Evolutionary conservation across 1,284 basidiomycete genomes (phyloP).

Genomic region (Rhodotorula sp.): DNA sequence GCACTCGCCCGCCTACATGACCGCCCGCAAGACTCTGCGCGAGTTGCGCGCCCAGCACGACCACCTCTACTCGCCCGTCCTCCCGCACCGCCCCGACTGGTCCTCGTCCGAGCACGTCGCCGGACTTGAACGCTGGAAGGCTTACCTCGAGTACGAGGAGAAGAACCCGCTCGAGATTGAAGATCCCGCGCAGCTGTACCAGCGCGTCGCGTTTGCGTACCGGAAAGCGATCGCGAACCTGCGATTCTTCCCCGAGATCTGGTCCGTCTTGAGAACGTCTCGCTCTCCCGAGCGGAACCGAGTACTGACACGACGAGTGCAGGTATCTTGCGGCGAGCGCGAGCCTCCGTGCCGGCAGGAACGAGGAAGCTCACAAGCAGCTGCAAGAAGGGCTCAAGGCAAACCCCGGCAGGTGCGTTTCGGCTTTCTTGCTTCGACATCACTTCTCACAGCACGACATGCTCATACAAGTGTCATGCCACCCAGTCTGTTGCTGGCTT

Average conservation of each 20-base stretch:
- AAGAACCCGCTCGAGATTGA: constrained; percentile 89
- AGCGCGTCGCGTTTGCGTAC: constrained; percentile 78
- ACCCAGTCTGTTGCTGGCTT: constrained; percentile 78
- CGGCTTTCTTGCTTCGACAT: constrained; percentile 4
- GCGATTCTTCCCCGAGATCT: constrained; percentile 92
- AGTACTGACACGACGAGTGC: neutral
- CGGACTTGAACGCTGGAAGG: constrained; percentile 80
- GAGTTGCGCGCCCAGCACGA: constrained; percentile 64
- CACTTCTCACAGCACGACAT: neutral
- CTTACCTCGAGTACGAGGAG: constrained; percentile 94
- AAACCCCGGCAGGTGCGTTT: constrained; percentile 70
- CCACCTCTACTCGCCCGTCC: constrained; percentile 50
- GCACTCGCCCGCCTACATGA: constrained; percentile 84
- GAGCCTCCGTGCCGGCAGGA: constrained; percentile 68
- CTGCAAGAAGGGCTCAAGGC: constrained; percentile 84
- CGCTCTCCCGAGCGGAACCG: neutral
- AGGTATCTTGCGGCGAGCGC: constrained; percentile 91
- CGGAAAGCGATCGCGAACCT: constrained; percentile 83
- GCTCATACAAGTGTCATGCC: neutral
- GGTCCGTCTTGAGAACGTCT: constrained; percentile 26
- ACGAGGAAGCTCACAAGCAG: constrained; percentile 77
- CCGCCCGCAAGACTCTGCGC: constrained; percentile 82
- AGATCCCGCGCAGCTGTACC: constrained; percentile 66
- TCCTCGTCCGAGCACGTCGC: constrained; percentile 63
- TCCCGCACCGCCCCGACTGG: constrained; percentile 75